Percentiles rank a stretch among this genome's conserved stretches.
These are phyloP conservation scores for Colletotrichum karsti DNA, from an alignment of 2,329 filamentous ascomycete species.

Conservation along the genomic window DNA sequence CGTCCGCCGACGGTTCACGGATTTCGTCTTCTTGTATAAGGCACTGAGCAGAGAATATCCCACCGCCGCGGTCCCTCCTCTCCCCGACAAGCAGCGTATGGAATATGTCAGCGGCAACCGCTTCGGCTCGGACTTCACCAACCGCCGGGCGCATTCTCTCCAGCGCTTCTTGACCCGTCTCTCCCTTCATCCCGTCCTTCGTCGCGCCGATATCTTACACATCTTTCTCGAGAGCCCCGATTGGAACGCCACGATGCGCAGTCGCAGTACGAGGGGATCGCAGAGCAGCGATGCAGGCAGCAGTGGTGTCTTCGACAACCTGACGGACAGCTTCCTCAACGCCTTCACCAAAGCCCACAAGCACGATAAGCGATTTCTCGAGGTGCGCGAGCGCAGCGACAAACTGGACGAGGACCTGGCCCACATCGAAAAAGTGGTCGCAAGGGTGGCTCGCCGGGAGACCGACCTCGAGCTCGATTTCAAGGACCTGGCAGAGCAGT, in stretches of 20 bases:
- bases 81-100: conserved; percentile 99
- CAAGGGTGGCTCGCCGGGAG: conserved; percentile 87
- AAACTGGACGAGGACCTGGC: conserved; percentile 94
- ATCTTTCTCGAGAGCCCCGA: conserved; percentile 92
- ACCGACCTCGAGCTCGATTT: conserved; percentile 89
- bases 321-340: conserved; percentile 96
- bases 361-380: conserved; percentile 91
- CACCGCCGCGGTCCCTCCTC: conserved; percentile 89
- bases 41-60: conserved; percentile 87
- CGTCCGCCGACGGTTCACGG: conserved; percentile 92
- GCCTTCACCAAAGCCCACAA: conserved; percentile 97
- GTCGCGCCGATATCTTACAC: conserved; percentile 82
- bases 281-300: conserved; percentile 56
- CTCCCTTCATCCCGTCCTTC: conserved; percentile 87
- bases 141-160: conserved; percentile 86
- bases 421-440: conserved; percentile 95
- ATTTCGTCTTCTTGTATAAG: conserved; percentile 97
- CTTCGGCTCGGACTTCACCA: conserved; percentile 92
- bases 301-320: conserved; percentile 88
- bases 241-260: conserved; percentile 96
- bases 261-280: conserved; percentile 73
- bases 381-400: conserved; percentile 90
- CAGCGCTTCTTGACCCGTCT: conserved; percentile 90
- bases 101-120: conserved; percentile 97
- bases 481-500: conserved; percentile 89